Percentiles rank a stretch among this genome's conserved stretches.
phyloP scores from a whole-genome alignment of 2,329 filamentous ascomycete genomes.

The Acrodontium crateriforme region DNA sequence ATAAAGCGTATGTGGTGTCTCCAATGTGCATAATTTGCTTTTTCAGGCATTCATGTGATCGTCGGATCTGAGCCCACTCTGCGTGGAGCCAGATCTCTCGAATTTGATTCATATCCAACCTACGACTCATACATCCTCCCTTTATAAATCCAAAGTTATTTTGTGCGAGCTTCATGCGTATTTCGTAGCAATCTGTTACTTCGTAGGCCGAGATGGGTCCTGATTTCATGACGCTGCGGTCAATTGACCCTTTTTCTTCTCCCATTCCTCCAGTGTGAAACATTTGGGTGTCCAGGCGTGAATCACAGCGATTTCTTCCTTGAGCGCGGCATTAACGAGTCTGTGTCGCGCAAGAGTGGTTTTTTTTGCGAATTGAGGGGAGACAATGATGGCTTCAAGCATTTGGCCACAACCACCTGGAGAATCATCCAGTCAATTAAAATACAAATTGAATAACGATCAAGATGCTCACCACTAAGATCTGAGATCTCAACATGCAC shows the following conservation, averaged over 20 bases:
- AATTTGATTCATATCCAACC: no score
- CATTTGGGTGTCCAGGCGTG: conserved; percentile 95
- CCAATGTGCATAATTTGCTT: no score
- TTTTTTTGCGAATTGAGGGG: conserved; percentile 37
- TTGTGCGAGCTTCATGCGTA: no score
- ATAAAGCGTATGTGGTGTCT: no score
- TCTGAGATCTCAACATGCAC: conserved; percentile 78
- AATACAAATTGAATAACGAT: not conserved
- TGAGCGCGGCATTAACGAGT: conserved; percentile 69
- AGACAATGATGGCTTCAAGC: conserved; percentile 55
- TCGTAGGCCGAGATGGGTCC: no score
- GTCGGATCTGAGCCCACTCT: no score
- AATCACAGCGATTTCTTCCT: conserved; percentile 77
- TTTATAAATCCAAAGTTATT: no score
- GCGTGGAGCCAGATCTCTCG: no score
- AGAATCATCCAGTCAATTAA: not conserved
- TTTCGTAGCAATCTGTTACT: no score
- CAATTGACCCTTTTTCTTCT: conserved; percentile 45
- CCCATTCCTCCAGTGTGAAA: conserved; percentile 81
- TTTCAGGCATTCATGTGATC: no score
- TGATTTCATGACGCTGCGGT: no score
- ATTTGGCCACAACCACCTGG: conserved; percentile 58
- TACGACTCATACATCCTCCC: no score
- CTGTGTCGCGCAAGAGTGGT: conserved; percentile 70
- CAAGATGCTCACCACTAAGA: conserved; percentile 56